Conservation (phyloP, 2,329 filamentous ascomycete species). For the Aspergillus uvarum region DNA sequence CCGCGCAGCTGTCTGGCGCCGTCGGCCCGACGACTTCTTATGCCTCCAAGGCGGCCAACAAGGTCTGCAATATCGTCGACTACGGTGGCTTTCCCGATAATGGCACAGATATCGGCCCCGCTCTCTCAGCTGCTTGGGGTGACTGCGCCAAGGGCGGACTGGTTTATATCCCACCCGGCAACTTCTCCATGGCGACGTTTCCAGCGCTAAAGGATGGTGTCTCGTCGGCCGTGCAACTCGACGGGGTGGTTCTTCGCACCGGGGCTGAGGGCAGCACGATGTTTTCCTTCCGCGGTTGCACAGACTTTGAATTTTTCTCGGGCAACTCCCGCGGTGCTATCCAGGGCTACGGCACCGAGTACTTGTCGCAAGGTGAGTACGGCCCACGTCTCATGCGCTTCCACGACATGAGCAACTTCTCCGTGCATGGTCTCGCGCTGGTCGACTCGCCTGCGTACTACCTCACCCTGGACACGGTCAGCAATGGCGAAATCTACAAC, state of each 20-base stretch:
- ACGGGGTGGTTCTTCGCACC: slow-evolving; percentile 30
- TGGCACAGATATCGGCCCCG: slow-evolving; percentile 38
- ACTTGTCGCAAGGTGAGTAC: slow-evolving; percentile 42
- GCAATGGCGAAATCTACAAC: slow-evolving; percentile 56
- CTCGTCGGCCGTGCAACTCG: slow-evolving; percentile 51
- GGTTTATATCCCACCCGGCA: slow-evolving; percentile 50
- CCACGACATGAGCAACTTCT: slow-evolving; percentile 47
- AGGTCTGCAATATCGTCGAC: slow-evolving; percentile 50
- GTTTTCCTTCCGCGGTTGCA: neutral
- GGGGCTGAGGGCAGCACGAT: neutral
- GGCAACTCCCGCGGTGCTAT: slow-evolving; percentile 46
- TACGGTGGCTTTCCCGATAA: slow-evolving; percentile 54
- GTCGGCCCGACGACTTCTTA: neutral
- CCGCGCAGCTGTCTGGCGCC: neutral
- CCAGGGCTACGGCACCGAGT: slow-evolving; percentile 52
- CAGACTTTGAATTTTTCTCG: slow-evolving; percentile 52
- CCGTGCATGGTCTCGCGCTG: slow-evolving; percentile 50
- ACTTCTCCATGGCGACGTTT: slow-evolving; percentile 51
- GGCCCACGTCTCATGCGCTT: slow-evolving; percentile 50
- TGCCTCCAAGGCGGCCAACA: slow-evolving; percentile 16
- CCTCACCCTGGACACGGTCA: slow-evolving; percentile 49
- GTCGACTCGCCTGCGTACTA: slow-evolving; percentile 54
- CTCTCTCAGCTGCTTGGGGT: neutral
- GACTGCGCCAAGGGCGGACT: slow-evolving; percentile 51
- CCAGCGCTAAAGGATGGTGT: slow-evolving; percentile 47